Evolutionary conservation across 108 stramenopile genomes (phyloP), one percentile per base, ranked within the genome.

Genomic region (Cylindrotheca fusiformis): DNA sequence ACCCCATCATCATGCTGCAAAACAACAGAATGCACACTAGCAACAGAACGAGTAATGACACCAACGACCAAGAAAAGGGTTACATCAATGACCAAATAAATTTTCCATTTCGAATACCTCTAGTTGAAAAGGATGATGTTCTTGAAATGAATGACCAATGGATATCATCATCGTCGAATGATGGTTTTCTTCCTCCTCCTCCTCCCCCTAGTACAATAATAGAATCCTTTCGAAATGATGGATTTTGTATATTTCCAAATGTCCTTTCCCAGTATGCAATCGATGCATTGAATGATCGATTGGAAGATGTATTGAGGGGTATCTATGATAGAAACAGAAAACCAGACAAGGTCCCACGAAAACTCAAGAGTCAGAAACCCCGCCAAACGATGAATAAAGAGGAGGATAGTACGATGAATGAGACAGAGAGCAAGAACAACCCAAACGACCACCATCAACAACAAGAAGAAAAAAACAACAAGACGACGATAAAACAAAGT

Each of bases 271-370:
- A 18, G 1, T 8, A 46, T 4, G 48, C 76, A 3, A 75, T 86
- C 0, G 48, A 75, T 3, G 67, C 71, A 33, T 68, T 88, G 25
- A 85, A 85, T 68, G 66, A 74, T 48, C 70, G 77, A 8, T 52
- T 91, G 22, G 81, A 85, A 67, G 68, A 78, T 54, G 82, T 92
- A 12, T 55, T 92, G 27, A 72, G 77, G 36, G 87, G 90, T 24
- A 48, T 29, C 21, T 92, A 84, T 74, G 81, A 88, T 74, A 75
- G 87, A 8, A 81, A 72, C 1, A 31, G 22, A 3, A 50, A 69
- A 24, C 90, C 90, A 20, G 90, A 92, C 69, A 92, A 92, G 52
- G 57, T 61, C 4, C 90, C 90, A 25, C 41, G 25, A 21, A 41
- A 77, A 5, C 48, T 82, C n/a, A 77, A 78, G 24, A 24, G 54